Base-by-base conservation (phyloP, 495 filamentous ascomycete genomes). In the Penicillium alfredii region DNA sequence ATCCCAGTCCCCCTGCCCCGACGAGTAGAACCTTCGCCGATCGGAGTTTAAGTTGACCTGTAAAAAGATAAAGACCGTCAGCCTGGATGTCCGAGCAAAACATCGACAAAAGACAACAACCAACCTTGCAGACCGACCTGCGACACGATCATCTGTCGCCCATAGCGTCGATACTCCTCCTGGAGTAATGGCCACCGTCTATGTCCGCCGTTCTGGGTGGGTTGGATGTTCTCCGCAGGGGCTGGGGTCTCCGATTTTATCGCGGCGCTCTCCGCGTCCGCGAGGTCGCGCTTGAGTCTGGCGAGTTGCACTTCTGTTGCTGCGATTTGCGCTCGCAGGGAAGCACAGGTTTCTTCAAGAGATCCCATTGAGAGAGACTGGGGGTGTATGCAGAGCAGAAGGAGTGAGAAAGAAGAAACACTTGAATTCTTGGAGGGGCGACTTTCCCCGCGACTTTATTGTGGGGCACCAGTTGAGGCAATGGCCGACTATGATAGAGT, bases 1-100 rank as follows among this genome's bases (percentile, higher is more conserved):
- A 98, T 25, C 92, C 92, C 12, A 98, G 60, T 2, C 92, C 92
- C 6, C 92, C 92, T 13, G 82, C 75, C n/a, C 92, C 92, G n/a
- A 98, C 76, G 33, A 98, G 74, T 22, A 97, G 69, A 1, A 95
- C 78, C 8, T 69, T 74, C 3, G 82, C 65, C 9, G 69, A 63
- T 51, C 81, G 83, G 10, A 97, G 74, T 27, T 71, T 73, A 1
- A 94, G 71, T 66, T 98, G 92, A 7, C 85, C 86, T 88, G 29
- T 6, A 14, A 13, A 12, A 30, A 55, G 28, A 33, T 35, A 11
- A 43, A 38, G 24, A 29, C 24, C 17, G 9, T 15, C 27, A 33
- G 30, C 12, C 46, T 30, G 41, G 38, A 38, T 19, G 41, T 33
- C 21, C 12, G 15, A 14, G 21, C 3, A 33, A 32, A 11, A 20